Base-by-base conservation (phyloP, 257 asterid genomes). In the Ocimum tenuiflorum region DNA sequence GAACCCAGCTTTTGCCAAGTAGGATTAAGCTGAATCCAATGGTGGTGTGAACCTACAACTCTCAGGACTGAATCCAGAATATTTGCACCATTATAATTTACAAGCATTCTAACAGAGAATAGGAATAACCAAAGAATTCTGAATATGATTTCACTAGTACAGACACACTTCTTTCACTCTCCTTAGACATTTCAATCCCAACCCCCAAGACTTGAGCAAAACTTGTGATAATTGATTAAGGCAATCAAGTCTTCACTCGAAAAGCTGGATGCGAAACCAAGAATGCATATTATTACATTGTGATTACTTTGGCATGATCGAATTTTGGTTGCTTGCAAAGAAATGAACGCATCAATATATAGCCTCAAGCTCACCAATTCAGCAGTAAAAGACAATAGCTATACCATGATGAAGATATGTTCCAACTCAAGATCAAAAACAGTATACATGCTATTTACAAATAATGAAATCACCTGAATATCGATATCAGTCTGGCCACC, bases 401-500 rank as follows among this genome's bases (percentile, higher is more conserved):
- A 69, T 36, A 36, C 60, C 45, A 60, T 47, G 51, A 50, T 10
- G 24, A 23, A 29, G 46, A 18, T 3, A 50, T 50, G 23, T 38
- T 42, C 46, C 33, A 56, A 29, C 18, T 42, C 48, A 29, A 23
- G 23, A 23, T 11, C 35, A 39, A 53, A 36, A 60, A 75, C 14
- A 42, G 33, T 15, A 31, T 3, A 45, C 35, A 1, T 35, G 57
- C 45, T 31, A 45, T 19, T 36, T 54, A 45, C 8, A 36, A 64
- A 70, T 41, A 56, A 61, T 18, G 63, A 51, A 27, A 60, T 62
- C 62, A 89, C 96, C 95, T 89, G 95, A 65, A 89, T 86, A 64
- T 89, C 91, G 61, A 89, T 70, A 73, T 86, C 95, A 48, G 88
- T 85, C 82, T 85, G 95, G 24, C 82, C 81, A 77, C 95, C 95